A percentile compares a stretch with the other conserved stretches of the same genome.
Evolutionary conservation across 2,329 filamentous ascomycete species (phyloP).

Genomic region (Rosellinia necatrix): DNA sequence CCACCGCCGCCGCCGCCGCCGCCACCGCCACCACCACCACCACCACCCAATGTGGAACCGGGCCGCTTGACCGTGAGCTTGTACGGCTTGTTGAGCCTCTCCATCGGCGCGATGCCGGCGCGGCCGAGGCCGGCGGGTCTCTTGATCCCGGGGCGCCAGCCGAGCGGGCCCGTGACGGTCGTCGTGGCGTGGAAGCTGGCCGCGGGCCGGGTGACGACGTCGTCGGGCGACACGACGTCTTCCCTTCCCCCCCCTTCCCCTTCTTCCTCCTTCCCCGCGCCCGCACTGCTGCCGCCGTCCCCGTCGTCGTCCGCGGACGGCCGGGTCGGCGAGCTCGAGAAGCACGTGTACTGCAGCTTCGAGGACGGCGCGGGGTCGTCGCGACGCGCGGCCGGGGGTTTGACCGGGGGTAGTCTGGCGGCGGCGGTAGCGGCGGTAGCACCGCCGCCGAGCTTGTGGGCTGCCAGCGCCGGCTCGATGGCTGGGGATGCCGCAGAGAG

Average conservation of each 20-base stretch:
- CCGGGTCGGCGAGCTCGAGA: constrained; percentile 59
- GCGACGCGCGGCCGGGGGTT: constrained; percentile 39
- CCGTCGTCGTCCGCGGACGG: constrained; percentile 10
- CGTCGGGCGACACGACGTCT: constrained; percentile 37
- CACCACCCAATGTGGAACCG: too few relatives aligned
- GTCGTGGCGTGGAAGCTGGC: constrained; percentile 59
- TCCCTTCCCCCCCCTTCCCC: constrained; percentile 33
- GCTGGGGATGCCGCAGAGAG: constrained; percentile 25
- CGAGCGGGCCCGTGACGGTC: constrained; percentile 49
- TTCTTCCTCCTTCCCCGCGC: constrained; percentile 25
- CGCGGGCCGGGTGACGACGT: constrained; percentile 45
- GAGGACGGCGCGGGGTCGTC: constrained; percentile 18
- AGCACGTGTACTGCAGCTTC: constrained; percentile 59
- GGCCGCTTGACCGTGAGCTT: constrained; percentile 58
- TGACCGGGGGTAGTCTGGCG: too few relatives aligned
- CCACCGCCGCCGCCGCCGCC: too few relatives aligned
- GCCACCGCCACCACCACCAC: too few relatives aligned
- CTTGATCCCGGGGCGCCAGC: constrained; percentile 45
- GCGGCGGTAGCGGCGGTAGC: too few relatives aligned
- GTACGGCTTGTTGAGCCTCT: constrained; percentile 59
- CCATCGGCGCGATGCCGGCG: constrained; percentile 53
- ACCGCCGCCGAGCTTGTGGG: constrained; percentile 49
- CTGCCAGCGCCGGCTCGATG: constrained; percentile 41
- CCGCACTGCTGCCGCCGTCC: not conserved
- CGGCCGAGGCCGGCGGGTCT: constrained; percentile 49